Percentiles rank a stretch among this genome's conserved stretches.
Evolutionary conservation across 1,284 basidiomycete species (phyloP).

Genomic region (Microbotryum scabiosae): DNA sequence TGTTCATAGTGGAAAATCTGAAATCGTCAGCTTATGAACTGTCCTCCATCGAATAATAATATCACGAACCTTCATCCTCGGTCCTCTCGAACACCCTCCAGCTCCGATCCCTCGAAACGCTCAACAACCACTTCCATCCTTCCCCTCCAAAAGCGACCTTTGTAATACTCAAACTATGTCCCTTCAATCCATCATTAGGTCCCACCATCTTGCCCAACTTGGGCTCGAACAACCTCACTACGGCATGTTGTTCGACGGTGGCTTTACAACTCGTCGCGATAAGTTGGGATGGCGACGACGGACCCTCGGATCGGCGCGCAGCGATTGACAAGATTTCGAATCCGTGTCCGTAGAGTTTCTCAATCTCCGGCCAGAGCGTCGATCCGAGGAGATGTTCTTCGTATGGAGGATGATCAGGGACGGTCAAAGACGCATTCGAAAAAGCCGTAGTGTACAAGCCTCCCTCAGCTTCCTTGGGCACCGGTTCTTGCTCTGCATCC

Average conservation of each 20-base stretch:
- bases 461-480: not conserved
- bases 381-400: slow-evolving; percentile 60
- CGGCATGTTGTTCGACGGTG: slow-evolving; percentile 76
- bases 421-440: slow-evolving; percentile 1
- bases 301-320: slow-evolving; percentile 34
- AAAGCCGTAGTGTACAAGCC: slow-evolving; percentile 47
- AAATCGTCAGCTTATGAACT: too few relatives aligned
- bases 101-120: slow-evolving; percentile 81
- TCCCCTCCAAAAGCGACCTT: slow-evolving; percentile 62
- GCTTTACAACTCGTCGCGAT: slow-evolving; percentile 92
- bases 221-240: slow-evolving; percentile 73
- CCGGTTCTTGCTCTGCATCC: not conserved
- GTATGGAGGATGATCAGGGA: slow-evolving; percentile 41
- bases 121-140: slow-evolving; percentile 51
- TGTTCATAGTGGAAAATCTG: slow-evolving; percentile 21
- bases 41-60: not conserved
- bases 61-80: slow-evolving; percentile 25
- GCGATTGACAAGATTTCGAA: slow-evolving; percentile 83
- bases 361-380: slow-evolving; percentile 92
- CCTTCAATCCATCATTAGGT: slow-evolving; percentile 55
- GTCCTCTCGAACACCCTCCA: slow-evolving; percentile 70
- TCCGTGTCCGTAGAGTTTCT: slow-evolving; percentile 96
- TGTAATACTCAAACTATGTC: slow-evolving; percentile 84
- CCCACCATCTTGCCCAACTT: slow-evolving; percentile 58
- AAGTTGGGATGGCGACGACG: slow-evolving; percentile 56